Conservation (phyloP, 768 basidiomycete genomes). For the button mushroom (Agaricus bisporus) region DNA sequence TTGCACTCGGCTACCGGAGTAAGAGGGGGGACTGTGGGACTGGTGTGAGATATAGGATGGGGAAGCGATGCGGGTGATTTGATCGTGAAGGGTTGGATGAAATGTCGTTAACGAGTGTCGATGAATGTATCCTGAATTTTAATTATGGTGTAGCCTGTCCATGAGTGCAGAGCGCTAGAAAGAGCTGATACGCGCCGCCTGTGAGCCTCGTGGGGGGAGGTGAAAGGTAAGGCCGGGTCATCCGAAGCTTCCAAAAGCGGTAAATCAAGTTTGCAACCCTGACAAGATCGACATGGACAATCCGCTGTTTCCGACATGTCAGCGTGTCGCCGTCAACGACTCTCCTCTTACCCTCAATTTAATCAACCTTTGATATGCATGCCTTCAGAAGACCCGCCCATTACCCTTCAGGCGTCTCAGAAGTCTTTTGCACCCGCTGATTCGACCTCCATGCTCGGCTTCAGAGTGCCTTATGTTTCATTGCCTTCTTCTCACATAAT, state of each 20-base stretch:
- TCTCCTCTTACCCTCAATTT: not conserved
- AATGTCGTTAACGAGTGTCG: not conserved
- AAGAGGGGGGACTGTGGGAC: not conserved
- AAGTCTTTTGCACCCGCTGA: not conserved
- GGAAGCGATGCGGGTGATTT: not conserved
- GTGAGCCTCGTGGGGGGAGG: slow-evolving; percentile 2
- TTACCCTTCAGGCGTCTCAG: not conserved
- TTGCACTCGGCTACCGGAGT: not conserved
- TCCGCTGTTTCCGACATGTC: too few relatives aligned
- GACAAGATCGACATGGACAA: not conserved
- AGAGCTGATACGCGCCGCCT: not conserved
- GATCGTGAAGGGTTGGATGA: not conserved
- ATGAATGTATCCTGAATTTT: not conserved
- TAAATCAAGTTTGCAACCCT: not conserved
- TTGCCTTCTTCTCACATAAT: slow-evolving; percentile 7
- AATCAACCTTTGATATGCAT: not conserved
- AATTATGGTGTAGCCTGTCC: not conserved
- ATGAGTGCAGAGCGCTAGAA: not conserved
- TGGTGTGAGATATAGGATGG: not conserved
- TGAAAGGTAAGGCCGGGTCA: not conserved
- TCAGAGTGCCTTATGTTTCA: not conserved
- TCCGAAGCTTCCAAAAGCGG: slow-evolving; percentile 5
- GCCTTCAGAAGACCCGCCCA: not conserved
- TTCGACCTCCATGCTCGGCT: not conserved
- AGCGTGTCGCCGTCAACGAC: not conserved